Percentiles rank a stretch among this genome's conserved stretches.
Conservation (phyloP, 495 filamentous ascomycete genomes). For the Daldinia grandis region DNA sequence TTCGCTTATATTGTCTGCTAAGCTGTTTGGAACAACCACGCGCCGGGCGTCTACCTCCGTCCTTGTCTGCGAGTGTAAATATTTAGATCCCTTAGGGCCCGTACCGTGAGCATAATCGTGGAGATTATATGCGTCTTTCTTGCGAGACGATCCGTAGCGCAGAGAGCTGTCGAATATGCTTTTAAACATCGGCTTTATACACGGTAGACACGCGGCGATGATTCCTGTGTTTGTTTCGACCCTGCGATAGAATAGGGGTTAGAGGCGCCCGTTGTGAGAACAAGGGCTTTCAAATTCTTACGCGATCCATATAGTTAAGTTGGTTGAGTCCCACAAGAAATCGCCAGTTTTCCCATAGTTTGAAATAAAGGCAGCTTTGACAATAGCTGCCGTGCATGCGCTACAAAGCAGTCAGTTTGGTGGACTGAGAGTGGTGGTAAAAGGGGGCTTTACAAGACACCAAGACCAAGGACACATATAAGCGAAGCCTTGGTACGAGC, state of each 20-base stretch:
- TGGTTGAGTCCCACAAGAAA: conserved; percentile 56
- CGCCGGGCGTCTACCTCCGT: conserved; percentile 8
- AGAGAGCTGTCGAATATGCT: conserved; percentile 3
- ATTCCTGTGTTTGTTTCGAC: conserved; percentile 26
- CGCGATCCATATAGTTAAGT: conserved; percentile 47
- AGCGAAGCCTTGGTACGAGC: conserved; percentile 51
- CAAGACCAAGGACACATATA: conserved; percentile 53
- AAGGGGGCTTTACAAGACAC: conserved; percentile 51
- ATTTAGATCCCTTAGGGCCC: conserved; percentile 3
- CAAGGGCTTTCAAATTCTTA: not conserved
- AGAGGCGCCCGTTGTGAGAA: not conserved
- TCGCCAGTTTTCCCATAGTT: conserved; percentile 54
- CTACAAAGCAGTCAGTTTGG: conserved; percentile 34
- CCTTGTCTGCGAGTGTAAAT: not conserved
- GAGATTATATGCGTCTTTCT: conserved; percentile 10
- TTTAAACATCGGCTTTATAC: conserved; percentile 19
- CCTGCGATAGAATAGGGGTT: not conserved
- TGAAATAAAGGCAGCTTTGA: conserved; percentile 53
- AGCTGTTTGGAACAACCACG: not conserved
- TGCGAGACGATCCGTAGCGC: conserved; percentile 19
- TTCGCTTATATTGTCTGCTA: conserved; percentile 8
- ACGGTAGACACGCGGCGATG: conserved; percentile 13
- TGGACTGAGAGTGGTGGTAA: not conserved
- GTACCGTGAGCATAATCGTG: conserved; percentile 1
- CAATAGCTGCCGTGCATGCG: conserved; percentile 56